These are phyloP conservation scores for Diplodia corticola DNA, from an alignment of 2,329 filamentous ascomycete species.

Conservation along the genomic window DNA sequence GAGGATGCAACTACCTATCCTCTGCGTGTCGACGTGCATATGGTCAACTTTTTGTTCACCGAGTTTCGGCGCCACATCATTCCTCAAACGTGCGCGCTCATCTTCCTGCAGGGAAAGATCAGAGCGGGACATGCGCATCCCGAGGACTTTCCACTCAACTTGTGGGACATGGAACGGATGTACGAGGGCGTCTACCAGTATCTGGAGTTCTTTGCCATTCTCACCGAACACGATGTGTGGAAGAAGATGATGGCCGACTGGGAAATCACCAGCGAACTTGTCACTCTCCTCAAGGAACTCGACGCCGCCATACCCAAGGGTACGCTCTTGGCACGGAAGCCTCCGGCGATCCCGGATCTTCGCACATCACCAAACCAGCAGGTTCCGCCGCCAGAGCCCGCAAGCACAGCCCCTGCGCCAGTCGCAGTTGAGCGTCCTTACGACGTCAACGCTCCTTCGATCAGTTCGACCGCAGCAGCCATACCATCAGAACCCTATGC, in stretches of 20 bases:
- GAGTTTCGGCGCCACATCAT: slow-evolving; percentile 92
- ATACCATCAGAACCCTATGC: slow-evolving; percentile 47
- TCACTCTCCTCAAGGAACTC: slow-evolving; percentile 81
- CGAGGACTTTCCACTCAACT: slow-evolving; percentile 87
- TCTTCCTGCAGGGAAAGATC: slow-evolving; percentile 90
- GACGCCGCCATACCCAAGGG: slow-evolving; percentile 81
- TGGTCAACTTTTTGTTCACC: slow-evolving; percentile 86
- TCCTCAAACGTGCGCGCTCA: slow-evolving; percentile 89
- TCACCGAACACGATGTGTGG: slow-evolving; percentile 82
- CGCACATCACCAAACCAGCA: slow-evolving; percentile 36
- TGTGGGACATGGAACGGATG: slow-evolving; percentile 97
- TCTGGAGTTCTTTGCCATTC: slow-evolving; percentile 86
- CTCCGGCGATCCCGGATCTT: slow-evolving; percentile 51
- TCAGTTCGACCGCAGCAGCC: slow-evolving; percentile 17
- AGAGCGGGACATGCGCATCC: slow-evolving; percentile 72
- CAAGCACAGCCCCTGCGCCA: slow-evolving; percentile 33
- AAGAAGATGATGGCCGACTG: slow-evolving; percentile 85
- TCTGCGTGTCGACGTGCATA: slow-evolving; percentile 58
- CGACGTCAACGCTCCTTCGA: slow-evolving; percentile 48
- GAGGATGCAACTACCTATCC: slow-evolving; percentile 32
- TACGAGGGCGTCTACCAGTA: slow-evolving; percentile 95
- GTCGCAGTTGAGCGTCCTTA: slow-evolving; percentile 66
- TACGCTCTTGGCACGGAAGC: slow-evolving; percentile 50
- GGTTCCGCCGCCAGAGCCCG: slow-evolving; percentile 32
- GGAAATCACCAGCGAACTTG: slow-evolving; percentile 86